Evolutionary conservation across 768 basidiomycete species (phyloP), one percentile per base, ranked within the genome.

Genomic region (Mycena vulgaris): DNA sequence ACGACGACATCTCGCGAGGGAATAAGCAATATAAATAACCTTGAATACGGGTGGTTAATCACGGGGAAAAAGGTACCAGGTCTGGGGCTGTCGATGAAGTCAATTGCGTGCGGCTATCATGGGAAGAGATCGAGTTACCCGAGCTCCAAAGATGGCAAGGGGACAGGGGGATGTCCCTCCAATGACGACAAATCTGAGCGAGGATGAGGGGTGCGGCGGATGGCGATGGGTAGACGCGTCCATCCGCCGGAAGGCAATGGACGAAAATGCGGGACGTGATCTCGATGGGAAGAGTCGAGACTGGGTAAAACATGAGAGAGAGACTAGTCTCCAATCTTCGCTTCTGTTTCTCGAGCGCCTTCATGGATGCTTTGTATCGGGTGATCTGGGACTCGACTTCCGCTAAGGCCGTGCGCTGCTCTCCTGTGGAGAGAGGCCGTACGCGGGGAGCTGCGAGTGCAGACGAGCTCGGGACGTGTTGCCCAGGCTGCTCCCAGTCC

Each of bases 251-350:
- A 27, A 65, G 63, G 52, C 63, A 65, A n/a, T 23, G 21, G 39
- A 56, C 25, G 40, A 65, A 56, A n/a, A 65, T 65, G 17, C 8
- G 33, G 39, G 63, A 55, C 3, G 47, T 63, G 17, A 63, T 63
- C 39, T 63, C 61, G 61, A 17, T 51, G 2, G 61, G 61, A 11
- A 63, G 61, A 5, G 45, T 37, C 14, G 51, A 48, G 13, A 63
- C 48, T 3, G 61, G 42, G n/a, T 35, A 56, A 14, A 37, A 5
- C 9, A 56, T 14, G 33, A 23, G 37, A 14, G n/a, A 13, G 7
- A 56, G 35, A n/a, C 55, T 56, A 13, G 25, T 27, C 49, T 51
- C 49, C 25, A 51, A 14, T 10, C 14, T 17, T 2, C 16, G 25
- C 49, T 51, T 7, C 28, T 51, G 10, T 27, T 51, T 13, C 49